Evolutionary conservation across 805 yeast species (phyloP).

Genomic region (Myxozyma vanderwaltii): DNA sequence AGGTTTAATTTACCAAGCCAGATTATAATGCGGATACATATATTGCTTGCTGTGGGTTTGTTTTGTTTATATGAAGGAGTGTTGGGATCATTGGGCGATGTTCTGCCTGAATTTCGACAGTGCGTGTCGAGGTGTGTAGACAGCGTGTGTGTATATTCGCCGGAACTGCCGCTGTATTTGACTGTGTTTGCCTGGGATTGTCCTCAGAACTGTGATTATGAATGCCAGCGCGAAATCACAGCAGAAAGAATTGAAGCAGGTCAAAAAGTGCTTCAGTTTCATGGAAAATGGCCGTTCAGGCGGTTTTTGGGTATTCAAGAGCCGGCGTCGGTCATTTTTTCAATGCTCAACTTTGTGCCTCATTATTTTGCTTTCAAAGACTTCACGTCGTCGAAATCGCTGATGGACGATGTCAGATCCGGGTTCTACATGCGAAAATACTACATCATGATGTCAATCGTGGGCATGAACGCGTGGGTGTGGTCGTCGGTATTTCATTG

Average conservation of each 20-base stretch:
- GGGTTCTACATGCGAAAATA: conserved; percentile 38
- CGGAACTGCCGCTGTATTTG: conserved; percentile 46
- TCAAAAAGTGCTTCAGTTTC: conserved; percentile 77
- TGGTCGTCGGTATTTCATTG: conserved; percentile 84
- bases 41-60: not conserved
- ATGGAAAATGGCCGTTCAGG: conserved; percentile 96
- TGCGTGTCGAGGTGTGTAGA: conserved; percentile 49
- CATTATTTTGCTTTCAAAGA: conserved; percentile 50
- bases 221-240: conserved; percentile 82
- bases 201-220: conserved; percentile 82
- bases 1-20: no score
- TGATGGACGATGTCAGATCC: conserved; percentile 24
- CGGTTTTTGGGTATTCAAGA: conserved; percentile 84
- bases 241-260: conserved; percentile 49
- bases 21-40: not conserved
- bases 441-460: conserved; percentile 54
- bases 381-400: conserved; percentile 16
- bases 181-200: conserved; percentile 71
- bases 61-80: not conserved
- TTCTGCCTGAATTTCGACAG: conserved; percentile 50
- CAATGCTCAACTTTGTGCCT: conserved; percentile 68
- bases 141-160: conserved; percentile 40
- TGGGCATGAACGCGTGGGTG: conserved; percentile 85
- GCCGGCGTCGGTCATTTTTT: conserved; percentile 74
- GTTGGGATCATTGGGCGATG: conserved; percentile 55